Evolutionary conservation across 2,329 filamentous ascomycete genomes (phyloP), one percentile per base, ranked within the genome.

Genomic region (Claviceps paspali): DNA sequence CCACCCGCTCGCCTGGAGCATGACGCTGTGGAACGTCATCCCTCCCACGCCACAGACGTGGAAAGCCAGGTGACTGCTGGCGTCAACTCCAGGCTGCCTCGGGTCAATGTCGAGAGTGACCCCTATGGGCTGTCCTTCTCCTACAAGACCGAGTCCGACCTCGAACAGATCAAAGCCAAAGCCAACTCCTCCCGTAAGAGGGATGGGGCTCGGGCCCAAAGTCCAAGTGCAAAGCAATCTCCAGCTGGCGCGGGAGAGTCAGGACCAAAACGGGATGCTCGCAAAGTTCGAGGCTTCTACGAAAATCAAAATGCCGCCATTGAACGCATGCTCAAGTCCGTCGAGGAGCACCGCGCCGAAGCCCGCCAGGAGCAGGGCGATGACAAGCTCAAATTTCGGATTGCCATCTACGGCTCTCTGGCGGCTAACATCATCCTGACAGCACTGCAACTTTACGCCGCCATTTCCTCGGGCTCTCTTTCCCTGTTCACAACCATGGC

Each of bases 401-500:
- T 78, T 44, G 73, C 72, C 27, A 64, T 78, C 9, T 76, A 68
- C 53, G 75, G 72, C 12, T 77, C 73, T 27, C 84, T 95, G 48
- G 73, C 63, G 1, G 88, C 87, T 41, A 96, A 96, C 50, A 57
- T 95, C 39, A 43, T 82, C 21, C 69, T 98, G 5, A 76, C 87
- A 0, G 68, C 68, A 4, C 67, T 98, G 14, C 91, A 98, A 59
- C 64, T 95, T 27, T 98, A 92, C 54, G 91, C 80, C 30, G 91
- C 91, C 43, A 72, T 84, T 32, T 75, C 82, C 0, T 94, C 87
- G 0, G 77, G 81, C 33, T 95, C 86, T n/a, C 71, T 96, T 26
- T 94, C 88, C 5, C 76, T 98, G 33, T 95, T 96, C 63, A 95
- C 91, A 12, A 98, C 88, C 44, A 93, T 93, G 82, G 88, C 87